Evolutionary conservation across 2,329 filamentous ascomycete species (phyloP), one percentile per base, ranked within the genome.

Genomic region (Aspergillus novoparasiticus): DNA sequence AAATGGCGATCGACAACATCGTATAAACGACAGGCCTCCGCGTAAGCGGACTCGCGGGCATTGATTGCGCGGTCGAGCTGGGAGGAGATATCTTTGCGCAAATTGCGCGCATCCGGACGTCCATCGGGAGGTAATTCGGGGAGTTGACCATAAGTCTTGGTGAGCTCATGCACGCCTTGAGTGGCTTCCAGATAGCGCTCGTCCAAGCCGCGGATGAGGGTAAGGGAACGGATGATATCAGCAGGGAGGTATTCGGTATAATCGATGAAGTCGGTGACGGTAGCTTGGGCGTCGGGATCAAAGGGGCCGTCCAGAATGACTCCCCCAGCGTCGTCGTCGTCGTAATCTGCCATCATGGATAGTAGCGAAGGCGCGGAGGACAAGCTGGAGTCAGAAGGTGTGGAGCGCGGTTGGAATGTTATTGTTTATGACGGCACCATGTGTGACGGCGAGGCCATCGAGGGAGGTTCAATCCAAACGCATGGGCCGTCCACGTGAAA

Each of bases 221-320:
- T 87, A 59, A 90, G 78, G 66, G 87, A 89, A 70, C 87, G 87
- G 63, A 85, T 82, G 28, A 90, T 80, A 73, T 89, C 87, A 11
- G 87, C 86, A 39, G 87, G 87, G 62, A 89, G 87, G 80, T 88
- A 89, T 77, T 90, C 87, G 66, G 87, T 90, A 77, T 89, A 90
- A 75, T 89, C 87, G 63, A 89, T 85, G 75, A 87, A 90, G 75
- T 90, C 87, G 67, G 86, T 88, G 53, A 90, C 85, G 30, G 87
- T 89, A 39, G 86, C 85, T 72, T 89, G 86, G 61, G 87, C 85
- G 71, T 90, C 87, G 39, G 87, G 87, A 72, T 89, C 87, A 60
- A 83, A 82, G 58, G 83, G 81, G 28, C 81, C 79, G 66, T 83
- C 79, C n/a, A 80, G 69, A 46, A 80, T 78, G 59, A 82, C 73